Percentiles rank a stretch among this genome's conserved stretches.
phyloP scores from a whole-genome alignment of 805 yeast species.

The Starmerella scarabaei region DNA sequence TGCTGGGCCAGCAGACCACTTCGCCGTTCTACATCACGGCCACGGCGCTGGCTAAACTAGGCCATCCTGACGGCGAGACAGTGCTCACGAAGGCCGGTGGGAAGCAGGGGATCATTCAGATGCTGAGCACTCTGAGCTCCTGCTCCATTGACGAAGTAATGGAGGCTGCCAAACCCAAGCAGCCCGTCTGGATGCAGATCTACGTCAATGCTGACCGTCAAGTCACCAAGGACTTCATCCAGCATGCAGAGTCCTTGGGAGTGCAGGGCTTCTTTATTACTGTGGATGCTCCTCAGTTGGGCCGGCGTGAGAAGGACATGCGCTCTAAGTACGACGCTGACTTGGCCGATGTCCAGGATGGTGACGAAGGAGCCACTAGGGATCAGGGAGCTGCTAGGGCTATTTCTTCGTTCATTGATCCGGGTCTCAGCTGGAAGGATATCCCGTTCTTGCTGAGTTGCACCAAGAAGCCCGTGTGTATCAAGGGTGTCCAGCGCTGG shows the following conservation, averaged over 20 bases:
- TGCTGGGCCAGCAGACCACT: constrained; percentile 56
- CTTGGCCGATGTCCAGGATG: constrained; percentile 33
- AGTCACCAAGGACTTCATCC: constrained; percentile 47
- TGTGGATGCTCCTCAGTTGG: constrained; percentile 75
- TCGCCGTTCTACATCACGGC: constrained; percentile 86
- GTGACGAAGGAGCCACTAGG: constrained; percentile 37
- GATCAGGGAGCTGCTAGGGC: constrained; percentile 79
- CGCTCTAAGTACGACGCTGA: constrained; percentile 48
- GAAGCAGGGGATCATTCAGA: constrained; percentile 58
- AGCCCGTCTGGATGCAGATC: constrained; percentile 78
- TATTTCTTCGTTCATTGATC: constrained; percentile 74
- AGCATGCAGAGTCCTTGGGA: constrained; percentile 60
- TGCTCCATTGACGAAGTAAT: constrained; percentile 78
- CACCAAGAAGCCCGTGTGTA: constrained; percentile 31
- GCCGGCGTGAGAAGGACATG: constrained; percentile 82
- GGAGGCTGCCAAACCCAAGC: constrained; percentile 50
- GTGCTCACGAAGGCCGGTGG: constrained; percentile 77
- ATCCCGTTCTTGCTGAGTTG: constrained; percentile 14
- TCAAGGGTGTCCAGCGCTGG: constrained; percentile 75
- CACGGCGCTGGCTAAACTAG: constrained; percentile 82
- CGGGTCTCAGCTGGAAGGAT: constrained; percentile 26
- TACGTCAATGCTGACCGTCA: constrained; percentile 69
- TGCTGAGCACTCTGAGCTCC: constrained; percentile 87
- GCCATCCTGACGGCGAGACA: constrained; percentile 87
- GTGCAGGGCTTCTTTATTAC: constrained; percentile 76